Base-by-base conservation (phyloP, 2,329 filamentous ascomycete genomes). In the Penicillium paneum region DNA sequence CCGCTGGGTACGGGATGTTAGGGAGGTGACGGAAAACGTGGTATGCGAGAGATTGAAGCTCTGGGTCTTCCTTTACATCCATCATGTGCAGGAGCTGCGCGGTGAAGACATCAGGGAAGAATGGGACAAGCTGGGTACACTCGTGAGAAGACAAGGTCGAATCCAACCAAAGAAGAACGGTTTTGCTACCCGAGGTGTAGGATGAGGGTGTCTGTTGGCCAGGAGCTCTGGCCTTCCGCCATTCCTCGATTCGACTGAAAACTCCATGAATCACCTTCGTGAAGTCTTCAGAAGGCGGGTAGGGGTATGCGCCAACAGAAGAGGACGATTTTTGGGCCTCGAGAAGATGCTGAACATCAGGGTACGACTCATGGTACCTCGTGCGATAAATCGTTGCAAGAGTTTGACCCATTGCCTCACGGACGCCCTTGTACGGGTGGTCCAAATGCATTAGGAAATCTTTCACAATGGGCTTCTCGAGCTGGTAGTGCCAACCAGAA, bases 11-110 rank as follows among this genome's bases (percentile, higher is more conserved):
- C 0, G 94, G 92, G 53, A 99, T 91, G 71, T 99, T 99, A 13
- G 94, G 91, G 15, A 99, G 79, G 68, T 99, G 93, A 7, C 93
- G 88, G 78, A 97, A 99, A 39, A 99, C 94, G 68, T 96, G 91
- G 70, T 97, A 99, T 0, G 94, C 93, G 8, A 97, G 82, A 10
- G 89, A 88, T 79, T 97, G 95, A 2, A 99, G 82, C 73, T 99
- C 95, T 0, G 91, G 91, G 66, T 99, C 94, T 73, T 99, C 94
- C 73, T 97, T 97, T 71, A 99, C 91, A 68, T 99, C 94, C 93
- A 99, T 99, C 94, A 99, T 99, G 78, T 99, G 92, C 49, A 99
- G 78, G 13, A 99, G 83, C 71, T 97, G 90, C 65, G 94, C 90
- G 71, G 96, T 94, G 68, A 97, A 93, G 0, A 88, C 81, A 34